phyloP scores from a whole-genome alignment of 441 rosid species.

The Hura crepitans region DNA sequence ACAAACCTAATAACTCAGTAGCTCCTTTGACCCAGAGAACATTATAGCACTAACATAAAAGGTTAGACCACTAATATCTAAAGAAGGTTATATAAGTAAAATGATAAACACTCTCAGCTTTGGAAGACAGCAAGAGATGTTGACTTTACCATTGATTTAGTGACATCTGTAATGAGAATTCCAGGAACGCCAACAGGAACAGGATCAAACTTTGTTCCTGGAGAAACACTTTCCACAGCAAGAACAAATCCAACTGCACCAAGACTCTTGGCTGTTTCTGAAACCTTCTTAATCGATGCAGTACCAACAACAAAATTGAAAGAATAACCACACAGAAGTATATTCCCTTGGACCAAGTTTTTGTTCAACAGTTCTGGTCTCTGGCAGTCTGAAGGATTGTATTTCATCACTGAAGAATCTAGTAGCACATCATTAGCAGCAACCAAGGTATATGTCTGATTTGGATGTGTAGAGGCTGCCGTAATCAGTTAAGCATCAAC shows the following conservation, averaged over 20 bases:
- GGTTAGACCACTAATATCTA: not conserved
- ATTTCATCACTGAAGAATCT: slow-evolving; percentile 66
- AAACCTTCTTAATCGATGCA: slow-evolving; percentile 88
- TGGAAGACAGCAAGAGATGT: not conserved
- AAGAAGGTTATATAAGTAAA: not conserved
- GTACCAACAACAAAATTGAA: slow-evolving; percentile 91
- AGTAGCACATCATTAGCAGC: slow-evolving; percentile 91
- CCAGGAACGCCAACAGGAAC: slow-evolving; percentile 89
- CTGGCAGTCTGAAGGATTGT: slow-evolving; percentile 93
- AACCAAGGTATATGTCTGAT: slow-evolving; percentile 72
- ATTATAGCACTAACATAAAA: not conserved
- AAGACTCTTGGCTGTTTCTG: slow-evolving; percentile 87
- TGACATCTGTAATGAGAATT: slow-evolving; percentile 72
- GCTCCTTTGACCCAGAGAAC: not conserved
- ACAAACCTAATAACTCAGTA: not conserved
- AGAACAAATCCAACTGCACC: slow-evolving; percentile 97
- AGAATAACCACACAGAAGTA: slow-evolving; percentile 96
- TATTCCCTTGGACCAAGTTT: slow-evolving; percentile 76
- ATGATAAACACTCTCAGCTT: not conserved
- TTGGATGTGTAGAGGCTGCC: slow-evolving; percentile 83
- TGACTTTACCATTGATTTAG: slow-evolving; percentile 68
- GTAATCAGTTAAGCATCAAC: slow-evolving; percentile 23
- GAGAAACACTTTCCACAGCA: slow-evolving; percentile 89
- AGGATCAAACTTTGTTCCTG: slow-evolving; percentile 94
- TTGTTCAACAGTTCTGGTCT: slow-evolving; percentile 82